Evolutionary conservation across 2,329 filamentous ascomycete genomes (phyloP).

Genomic region (Colletotrichum sp.): DNA sequence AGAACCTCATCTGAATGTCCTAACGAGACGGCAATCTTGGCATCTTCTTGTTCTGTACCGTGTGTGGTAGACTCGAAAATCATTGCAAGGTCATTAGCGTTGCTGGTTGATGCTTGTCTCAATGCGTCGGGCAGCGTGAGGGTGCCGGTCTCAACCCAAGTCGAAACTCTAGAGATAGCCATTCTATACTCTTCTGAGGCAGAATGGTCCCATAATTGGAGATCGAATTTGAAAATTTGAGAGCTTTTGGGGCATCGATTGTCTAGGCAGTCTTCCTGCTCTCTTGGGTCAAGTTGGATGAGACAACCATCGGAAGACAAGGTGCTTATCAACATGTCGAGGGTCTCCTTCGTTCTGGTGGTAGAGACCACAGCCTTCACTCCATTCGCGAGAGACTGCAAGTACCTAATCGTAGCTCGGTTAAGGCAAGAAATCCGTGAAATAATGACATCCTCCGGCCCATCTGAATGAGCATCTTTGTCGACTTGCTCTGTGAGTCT

Average conservation of each 20-base stretch:
- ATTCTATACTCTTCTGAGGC: not conserved
- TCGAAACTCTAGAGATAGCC: not conserved
- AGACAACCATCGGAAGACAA: not conserved
- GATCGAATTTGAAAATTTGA: not conserved
- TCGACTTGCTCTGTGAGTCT: not conserved
- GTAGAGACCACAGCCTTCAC: not conserved
- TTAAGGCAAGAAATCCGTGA: not conserved
- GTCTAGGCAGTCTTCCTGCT: not conserved
- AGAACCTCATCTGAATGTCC: not conserved
- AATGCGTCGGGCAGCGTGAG: not conserved
- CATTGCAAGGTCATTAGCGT: not conserved
- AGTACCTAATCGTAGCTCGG: not conserved
- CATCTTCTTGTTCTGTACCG: not conserved
- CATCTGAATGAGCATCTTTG: not conserved
- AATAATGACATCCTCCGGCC: not conserved
- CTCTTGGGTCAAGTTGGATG: not conserved
- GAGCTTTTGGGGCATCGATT: not conserved
- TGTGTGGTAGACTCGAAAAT: not conserved
- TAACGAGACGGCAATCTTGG: not conserved
- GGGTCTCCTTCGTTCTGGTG: not conserved
- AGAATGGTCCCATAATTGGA: not conserved
- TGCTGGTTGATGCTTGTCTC: not conserved
- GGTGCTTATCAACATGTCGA: not conserved
- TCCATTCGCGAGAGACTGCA: not conserved
- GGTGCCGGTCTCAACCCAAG: not conserved